phyloP scores from a whole-genome alignment of 768 basidiomycete species.

The Pilatotrama ljubarskyi region DNA sequence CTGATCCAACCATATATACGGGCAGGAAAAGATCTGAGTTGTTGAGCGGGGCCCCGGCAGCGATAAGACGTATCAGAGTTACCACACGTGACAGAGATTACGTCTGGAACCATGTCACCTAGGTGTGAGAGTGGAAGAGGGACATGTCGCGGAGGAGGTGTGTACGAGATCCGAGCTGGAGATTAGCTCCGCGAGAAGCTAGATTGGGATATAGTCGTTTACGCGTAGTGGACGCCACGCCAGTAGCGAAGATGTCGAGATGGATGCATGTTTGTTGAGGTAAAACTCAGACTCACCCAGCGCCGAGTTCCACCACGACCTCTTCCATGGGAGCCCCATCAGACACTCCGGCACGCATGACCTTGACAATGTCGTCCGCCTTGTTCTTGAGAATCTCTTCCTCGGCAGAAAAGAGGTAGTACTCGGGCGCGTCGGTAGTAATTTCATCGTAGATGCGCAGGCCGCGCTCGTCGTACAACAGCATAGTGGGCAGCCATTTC shows the following conservation, averaged over 20 bases:
- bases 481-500: constrained; percentile 74
- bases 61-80: constrained; percentile 2
- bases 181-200: constrained; percentile 6
- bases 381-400: constrained; percentile 77
- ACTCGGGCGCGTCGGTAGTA: constrained; percentile 75
- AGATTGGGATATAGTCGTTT: neutral
- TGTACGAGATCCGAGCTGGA: constrained; percentile 8
- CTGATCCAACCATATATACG: neutral
- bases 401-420: constrained; percentile 90
- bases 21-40: too few species aligned
- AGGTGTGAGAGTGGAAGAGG: neutral
- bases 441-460: constrained; percentile 85
- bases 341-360: constrained; percentile 55
- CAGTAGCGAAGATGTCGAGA: neutral
- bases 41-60: neutral
- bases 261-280: neutral
- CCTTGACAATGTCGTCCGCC: constrained; percentile 70
- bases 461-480: constrained; percentile 86
- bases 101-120: neutral
- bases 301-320: constrained; percentile 87
- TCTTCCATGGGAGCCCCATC: constrained; percentile 41
- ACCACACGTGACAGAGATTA: constrained; percentile 6
- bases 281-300: constrained; percentile 65
- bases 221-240: neutral
- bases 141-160: neutral